Percentiles rank a stretch among this genome's conserved stretches.
Evolutionary conservation across 1,139 yeast species (phyloP).

Genomic region (Dujonia santamariae): DNA sequence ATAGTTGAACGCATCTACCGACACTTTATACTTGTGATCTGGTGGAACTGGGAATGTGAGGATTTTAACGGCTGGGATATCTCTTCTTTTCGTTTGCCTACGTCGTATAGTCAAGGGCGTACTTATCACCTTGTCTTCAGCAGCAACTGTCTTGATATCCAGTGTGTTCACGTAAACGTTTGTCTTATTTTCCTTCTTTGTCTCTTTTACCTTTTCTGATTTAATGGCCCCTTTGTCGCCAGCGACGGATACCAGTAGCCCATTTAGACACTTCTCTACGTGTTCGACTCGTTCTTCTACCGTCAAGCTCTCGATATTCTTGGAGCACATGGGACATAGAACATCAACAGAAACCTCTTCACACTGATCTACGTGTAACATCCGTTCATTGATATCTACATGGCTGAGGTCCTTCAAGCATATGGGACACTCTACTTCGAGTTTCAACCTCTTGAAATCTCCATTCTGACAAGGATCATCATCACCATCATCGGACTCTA

Average conservation of each 20-base stretch:
- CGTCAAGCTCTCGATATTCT: neutral
- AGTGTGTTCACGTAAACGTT: slow-evolving; percentile 8
- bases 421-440: neutral
- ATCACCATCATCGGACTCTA: slow-evolving; percentile 1
- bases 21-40: slow-evolving; percentile 20
- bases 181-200: neutral
- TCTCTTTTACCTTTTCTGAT: neutral
- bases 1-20: slow-evolving; percentile 71
- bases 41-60: slow-evolving; percentile 34
- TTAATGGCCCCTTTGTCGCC: no score
- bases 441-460: neutral
- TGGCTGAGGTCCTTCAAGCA: neutral
- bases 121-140: slow-evolving; percentile 17
- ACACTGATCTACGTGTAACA: slow-evolving; percentile 6
- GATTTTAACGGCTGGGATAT: slow-evolving; percentile 54
- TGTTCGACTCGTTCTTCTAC: no score
- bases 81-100: slow-evolving; percentile 18
- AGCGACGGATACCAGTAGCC: no score
- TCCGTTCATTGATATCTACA: slow-evolving; percentile 1
- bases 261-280: no score
- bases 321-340: neutral
- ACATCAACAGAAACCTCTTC: slow-evolving; percentile 10
- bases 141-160: slow-evolving; percentile 14
- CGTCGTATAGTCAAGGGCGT: slow-evolving; percentile 20
- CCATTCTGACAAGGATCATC: neutral